Conservation (phyloP, 1,284 basidiomycete species). For the Stereum hirsutum region DNA sequence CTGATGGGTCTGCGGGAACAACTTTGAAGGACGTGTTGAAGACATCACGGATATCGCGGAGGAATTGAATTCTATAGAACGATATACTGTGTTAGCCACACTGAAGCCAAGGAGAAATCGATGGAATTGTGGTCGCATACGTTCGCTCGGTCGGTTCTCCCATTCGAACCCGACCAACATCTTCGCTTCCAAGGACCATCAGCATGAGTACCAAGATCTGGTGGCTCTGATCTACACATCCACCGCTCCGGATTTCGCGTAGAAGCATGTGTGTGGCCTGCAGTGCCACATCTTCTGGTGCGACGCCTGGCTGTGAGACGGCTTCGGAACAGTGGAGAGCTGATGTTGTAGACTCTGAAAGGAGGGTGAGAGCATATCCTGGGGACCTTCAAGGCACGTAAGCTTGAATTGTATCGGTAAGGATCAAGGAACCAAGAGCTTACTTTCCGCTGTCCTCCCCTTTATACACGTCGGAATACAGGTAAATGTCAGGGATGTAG, state of each 20-base stretch:
- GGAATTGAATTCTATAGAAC: constrained; percentile 80
- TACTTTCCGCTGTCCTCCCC: constrained; percentile 95
- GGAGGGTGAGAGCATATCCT: constrained; percentile 86
- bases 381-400: constrained; percentile 60
- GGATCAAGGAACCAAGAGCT: constrained; percentile 19
- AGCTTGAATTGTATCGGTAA: neutral
- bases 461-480: constrained; percentile 98
- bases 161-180: constrained; percentile 87
- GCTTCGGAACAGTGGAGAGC: constrained; percentile 86
- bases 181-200: constrained; percentile 95
- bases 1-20: constrained; percentile 33
- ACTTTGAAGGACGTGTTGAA: constrained; percentile 62
- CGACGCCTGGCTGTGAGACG: constrained; percentile 65
- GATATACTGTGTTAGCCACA: too few relatives aligned
- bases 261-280: constrained; percentile 74
- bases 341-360: constrained; percentile 90
- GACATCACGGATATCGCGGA: constrained; percentile 76
- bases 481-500: constrained; percentile 96
- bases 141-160: constrained; percentile 74
- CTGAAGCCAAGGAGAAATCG: neutral
- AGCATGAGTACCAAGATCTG: constrained; percentile 84
- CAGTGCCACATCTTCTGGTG: constrained; percentile 91
- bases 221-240: constrained; percentile 88
- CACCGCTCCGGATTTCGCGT: constrained; percentile 71
- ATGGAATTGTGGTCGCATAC: constrained; percentile 44